These are phyloP conservation scores for Penicillium italicum DNA, from an alignment of 2,329 filamentous ascomycete species.

Conservation along the genomic window DNA sequence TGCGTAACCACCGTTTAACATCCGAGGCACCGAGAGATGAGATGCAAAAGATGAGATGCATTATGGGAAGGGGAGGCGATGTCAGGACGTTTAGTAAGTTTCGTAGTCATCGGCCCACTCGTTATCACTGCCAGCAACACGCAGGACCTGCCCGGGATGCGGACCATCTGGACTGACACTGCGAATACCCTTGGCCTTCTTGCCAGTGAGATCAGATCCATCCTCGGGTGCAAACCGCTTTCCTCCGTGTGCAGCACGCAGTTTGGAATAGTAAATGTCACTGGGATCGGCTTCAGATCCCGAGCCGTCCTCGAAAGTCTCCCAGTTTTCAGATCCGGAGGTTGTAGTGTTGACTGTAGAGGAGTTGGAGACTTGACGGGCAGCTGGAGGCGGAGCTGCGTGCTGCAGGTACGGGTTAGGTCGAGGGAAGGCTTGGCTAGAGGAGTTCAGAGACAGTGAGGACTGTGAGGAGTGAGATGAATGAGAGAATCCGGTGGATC, in stretches of 20 bases:
- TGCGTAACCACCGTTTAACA: constrained; percentile 18
- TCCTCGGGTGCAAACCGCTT: constrained; percentile 57
- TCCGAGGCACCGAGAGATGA: constrained; percentile 14
- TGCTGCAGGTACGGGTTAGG: constrained; percentile 37
- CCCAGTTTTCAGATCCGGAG: constrained; percentile 93
- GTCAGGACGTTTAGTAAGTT: constrained; percentile 33
- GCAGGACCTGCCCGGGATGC: constrained; percentile 44
- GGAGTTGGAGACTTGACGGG: constrained; percentile 68
- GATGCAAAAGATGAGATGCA: background rate
- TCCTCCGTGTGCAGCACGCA: constrained; percentile 60
- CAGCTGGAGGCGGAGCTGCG: constrained; percentile 40
- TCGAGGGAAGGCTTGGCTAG: constrained; percentile 31
- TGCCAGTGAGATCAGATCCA: constrained; percentile 34
- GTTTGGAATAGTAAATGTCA: constrained; percentile 75
- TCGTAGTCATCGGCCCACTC: constrained; percentile 54
- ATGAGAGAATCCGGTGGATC: constrained; percentile 38
- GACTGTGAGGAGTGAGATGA: constrained; percentile 43
- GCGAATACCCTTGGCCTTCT: constrained; percentile 47
- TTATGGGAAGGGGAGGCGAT: background rate
- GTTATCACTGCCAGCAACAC: constrained; percentile 50
- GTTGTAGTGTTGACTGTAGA: constrained; percentile 63
- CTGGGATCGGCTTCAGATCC: constrained; percentile 70
- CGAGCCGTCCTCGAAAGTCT: constrained; percentile 85
- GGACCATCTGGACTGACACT: constrained; percentile 45
- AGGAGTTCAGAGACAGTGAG: constrained; percentile 35